Base-by-base conservation (phyloP, 257 asterid species). In the Eustoma russellianum region DNA sequence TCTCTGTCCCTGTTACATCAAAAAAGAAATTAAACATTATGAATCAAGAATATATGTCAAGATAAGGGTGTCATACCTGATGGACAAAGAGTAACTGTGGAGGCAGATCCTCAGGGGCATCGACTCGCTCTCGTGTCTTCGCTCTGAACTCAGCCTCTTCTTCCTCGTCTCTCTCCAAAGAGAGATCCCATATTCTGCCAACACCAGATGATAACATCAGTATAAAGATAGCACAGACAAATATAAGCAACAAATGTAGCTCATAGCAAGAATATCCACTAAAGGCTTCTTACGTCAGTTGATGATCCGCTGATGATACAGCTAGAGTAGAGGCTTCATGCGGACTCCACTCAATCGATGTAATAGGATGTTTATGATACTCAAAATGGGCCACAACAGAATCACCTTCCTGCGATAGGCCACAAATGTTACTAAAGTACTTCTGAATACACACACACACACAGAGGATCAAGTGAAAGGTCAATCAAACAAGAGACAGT, bases 311-410 rank as follows among this genome's bases (percentile, higher is more conserved):
- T 61, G 99, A 85, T 52, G 97, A 70, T 49, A 80, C 94, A 5
- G 99, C 93, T 82, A 92, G 68, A 41, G 94, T 82, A 50, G 97
- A 92, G 38, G 89, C 81, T 80, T 92, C 99, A 30, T 88, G 94
- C 0, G 97, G 95, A 59, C 95, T 85, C 99, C 99, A 88, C 77
- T 92, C 97, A 11, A 88, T 81, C 51, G 99, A 92, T 72, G 98
- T 87, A 58, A 91, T 87, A 48, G 98, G 95, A 65, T 85, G 95
- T 65, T 83, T 92, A 68, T 85, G 98, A 66, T 88, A 85, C 9
- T 82, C 86, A 28, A 82, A 88, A 72, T 77, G 92, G 12, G 90
- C 95, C 60, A 85, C 88, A 8, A 80, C 81, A 6, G 95, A 52
- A 12, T 84, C 93, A 67, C 79, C 96, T 58, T 79, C 90, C 98